These are phyloP conservation scores for Bonia amplexicaulis DNA, from an alignment of 176 grass and related monocot species.

Conservation along the genomic window DNA sequence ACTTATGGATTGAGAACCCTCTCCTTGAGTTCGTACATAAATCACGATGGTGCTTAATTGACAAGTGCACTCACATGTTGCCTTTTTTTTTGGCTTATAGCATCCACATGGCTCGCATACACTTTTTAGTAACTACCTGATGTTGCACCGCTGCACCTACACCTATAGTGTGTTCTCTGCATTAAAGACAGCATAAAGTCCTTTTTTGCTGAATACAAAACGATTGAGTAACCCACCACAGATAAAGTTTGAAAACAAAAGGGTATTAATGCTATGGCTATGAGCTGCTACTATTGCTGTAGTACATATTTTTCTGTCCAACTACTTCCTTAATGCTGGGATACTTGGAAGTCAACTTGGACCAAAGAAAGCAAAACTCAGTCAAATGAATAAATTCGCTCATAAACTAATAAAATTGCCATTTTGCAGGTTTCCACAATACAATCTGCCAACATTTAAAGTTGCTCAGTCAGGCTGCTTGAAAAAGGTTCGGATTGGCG, in stretches of 20 bases:
- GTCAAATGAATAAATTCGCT: not conserved
- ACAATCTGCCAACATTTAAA: slow-evolving; percentile 88
- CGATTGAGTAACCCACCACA: not conserved
- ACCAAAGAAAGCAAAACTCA: not conserved
- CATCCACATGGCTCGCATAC: not conserved
- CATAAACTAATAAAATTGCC: slow-evolving; percentile 10
- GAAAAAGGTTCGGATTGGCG: slow-evolving; percentile 83
- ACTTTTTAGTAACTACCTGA: slow-evolving; percentile 8
- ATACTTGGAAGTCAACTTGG: not conserved
- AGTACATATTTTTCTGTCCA: not conserved
- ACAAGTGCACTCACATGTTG: not conserved
- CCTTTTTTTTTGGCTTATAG: not conserved
- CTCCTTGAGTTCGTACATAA: not conserved
- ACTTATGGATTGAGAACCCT: not conserved
- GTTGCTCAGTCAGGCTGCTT: slow-evolving; percentile 61
- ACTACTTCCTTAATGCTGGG: not conserved
- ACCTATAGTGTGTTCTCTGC: not conserved
- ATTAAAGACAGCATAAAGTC: not conserved
- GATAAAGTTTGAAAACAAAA: not conserved
- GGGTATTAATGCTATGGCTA: not conserved
- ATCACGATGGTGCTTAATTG: not conserved
- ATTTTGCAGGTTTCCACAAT: slow-evolving; percentile 89
- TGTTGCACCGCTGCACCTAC: not conserved
- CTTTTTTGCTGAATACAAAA: not conserved
- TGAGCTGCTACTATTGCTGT: not conserved